Percentiles rank a stretch among this genome's conserved stretches.
phyloP scores from a whole-genome alignment of 164 flowering plant species.

The Houttuynia cordata region DNA sequence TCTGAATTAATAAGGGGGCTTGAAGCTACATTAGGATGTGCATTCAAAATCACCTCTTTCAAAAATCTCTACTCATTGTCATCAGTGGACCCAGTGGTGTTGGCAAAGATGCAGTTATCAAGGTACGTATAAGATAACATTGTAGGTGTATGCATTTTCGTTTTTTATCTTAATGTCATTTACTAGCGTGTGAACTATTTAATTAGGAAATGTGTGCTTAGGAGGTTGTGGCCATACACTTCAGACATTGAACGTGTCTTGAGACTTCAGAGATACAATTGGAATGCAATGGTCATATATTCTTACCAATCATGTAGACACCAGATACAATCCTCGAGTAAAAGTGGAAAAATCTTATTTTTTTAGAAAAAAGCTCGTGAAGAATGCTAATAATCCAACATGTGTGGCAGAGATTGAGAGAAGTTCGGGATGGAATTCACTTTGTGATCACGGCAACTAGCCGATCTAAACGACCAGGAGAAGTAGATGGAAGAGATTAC shows the following conservation, averaged over 20 bases:
- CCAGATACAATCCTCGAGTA: not conserved
- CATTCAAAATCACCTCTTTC: slow-evolving; percentile 52
- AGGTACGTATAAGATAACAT: slow-evolving; percentile 8
- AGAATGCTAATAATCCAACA: not conserved
- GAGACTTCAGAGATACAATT: too few relatives aligned
- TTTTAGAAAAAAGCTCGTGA: not conserved
- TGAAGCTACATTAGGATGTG: slow-evolving; percentile 58
- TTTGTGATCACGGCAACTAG: slow-evolving; percentile 90
- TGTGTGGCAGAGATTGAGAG: slow-evolving; percentile 22
- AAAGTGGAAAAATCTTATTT: not conserved
- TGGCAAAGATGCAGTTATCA: slow-evolving; percentile 82
- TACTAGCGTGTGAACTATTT: not conserved
- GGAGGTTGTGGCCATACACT: too few relatives aligned
- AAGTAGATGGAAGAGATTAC: slow-evolving; percentile 78
- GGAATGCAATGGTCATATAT: too few relatives aligned
- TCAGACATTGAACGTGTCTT: too few relatives aligned
- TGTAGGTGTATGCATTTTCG: not conserved
- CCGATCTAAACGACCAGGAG: slow-evolving; percentile 55
- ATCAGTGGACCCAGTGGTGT: slow-evolving; percentile 96
- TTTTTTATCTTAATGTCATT: not conserved
- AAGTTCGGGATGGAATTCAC: slow-evolving; percentile 49
- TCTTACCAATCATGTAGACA: too few relatives aligned
- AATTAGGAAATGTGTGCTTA: too few relatives aligned
- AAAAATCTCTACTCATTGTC: too few relatives aligned
- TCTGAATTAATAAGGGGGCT: slow-evolving; percentile 55